A percentile compares a stretch with the other conserved stretches of the same genome.
Evolutionary conservation across 1,284 basidiomycete genomes (phyloP).

Genomic region (Puccinia triticina): DNA sequence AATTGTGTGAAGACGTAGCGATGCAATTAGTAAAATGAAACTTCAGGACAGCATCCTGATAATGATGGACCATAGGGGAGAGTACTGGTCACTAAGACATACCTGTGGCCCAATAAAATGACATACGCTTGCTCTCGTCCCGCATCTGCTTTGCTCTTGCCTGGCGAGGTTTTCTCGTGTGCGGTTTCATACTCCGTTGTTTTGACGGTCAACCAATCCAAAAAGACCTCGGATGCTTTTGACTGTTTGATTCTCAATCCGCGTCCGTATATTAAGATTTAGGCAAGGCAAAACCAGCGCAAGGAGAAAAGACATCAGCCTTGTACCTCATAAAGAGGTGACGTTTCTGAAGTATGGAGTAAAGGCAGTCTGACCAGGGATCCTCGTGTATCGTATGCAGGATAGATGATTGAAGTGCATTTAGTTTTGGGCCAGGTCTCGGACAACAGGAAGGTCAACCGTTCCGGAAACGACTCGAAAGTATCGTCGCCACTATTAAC

Average conservation of each 20-base stretch:
- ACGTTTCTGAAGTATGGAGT: background rate
- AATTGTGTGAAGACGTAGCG: background rate
- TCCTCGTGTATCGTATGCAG: constrained; percentile 48
- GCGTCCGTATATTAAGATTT: background rate
- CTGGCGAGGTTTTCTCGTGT: background rate
- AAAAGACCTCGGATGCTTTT: constrained; percentile 37
- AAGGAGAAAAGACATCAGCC: background rate
- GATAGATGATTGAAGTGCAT: constrained; percentile 43
- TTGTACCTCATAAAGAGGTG: background rate
- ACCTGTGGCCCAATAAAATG: constrained; percentile 41
- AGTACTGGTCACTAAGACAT: background rate
- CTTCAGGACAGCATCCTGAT: too few species aligned
- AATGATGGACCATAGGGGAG: background rate
- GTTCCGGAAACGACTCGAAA: constrained; percentile 37
- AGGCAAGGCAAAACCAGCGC: background rate
- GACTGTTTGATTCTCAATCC: background rate
- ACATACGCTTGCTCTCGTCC: constrained; percentile 33
- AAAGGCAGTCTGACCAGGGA: constrained; percentile 23
- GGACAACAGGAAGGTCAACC: constrained; percentile 33
- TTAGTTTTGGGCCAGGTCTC: constrained; percentile 41
- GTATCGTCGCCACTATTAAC: constrained; percentile 42
- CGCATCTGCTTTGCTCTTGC: background rate
- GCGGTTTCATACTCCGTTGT: constrained; percentile 41
- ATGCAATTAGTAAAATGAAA: background rate
- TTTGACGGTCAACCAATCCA: constrained; percentile 50